These are phyloP conservation scores for Panicum virgatum DNA, from an alignment of 202 grass and related monocot genomes.

Conservation along the genomic window DNA sequence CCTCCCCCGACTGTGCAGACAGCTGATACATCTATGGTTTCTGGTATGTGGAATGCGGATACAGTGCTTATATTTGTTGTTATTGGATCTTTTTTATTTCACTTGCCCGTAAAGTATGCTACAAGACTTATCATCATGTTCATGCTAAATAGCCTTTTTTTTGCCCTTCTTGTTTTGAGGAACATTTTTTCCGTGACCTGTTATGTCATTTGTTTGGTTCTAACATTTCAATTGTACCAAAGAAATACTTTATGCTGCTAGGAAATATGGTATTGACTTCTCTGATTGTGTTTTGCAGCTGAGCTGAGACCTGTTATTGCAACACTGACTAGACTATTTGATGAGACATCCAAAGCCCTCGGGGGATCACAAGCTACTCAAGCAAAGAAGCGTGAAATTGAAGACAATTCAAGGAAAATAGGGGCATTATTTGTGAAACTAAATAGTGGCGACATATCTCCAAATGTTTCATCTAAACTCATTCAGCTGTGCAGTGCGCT, in stretches of 20 bases:
- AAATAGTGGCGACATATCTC: constrained; percentile 88
- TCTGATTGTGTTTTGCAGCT: constrained; percentile 55
- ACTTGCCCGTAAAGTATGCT: constrained; percentile 12
- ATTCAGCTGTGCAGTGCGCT: constrained; percentile 81
- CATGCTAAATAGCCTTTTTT: neutral
- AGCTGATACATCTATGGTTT: constrained; percentile 90
- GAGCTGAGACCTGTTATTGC: constrained; percentile 79
- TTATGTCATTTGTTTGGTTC: neutral
- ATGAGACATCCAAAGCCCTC: constrained; percentile 82
- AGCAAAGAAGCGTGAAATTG: constrained; percentile 89
- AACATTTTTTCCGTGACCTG: neutral
- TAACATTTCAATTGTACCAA: constrained; percentile 9
- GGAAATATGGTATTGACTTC: constrained; percentile 1
- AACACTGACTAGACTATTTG: constrained; percentile 77
- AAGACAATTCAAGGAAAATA: constrained; percentile 96
- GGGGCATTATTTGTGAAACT: constrained; percentile 86
- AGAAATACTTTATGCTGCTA: constrained; percentile 16
- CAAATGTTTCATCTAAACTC: constrained; percentile 85
- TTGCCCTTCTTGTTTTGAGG: constrained; percentile 6
- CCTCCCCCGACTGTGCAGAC: constrained; percentile 84
- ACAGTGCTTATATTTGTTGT: constrained; percentile 18
- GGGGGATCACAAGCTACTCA: constrained; percentile 70
- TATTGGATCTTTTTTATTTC: neutral
- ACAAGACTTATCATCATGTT: neutral
- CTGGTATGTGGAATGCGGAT: constrained; percentile 55